Evolutionary conservation across 352 stramenopile genomes (phyloP).

Genomic region (Pythium scleroteichum): DNA sequence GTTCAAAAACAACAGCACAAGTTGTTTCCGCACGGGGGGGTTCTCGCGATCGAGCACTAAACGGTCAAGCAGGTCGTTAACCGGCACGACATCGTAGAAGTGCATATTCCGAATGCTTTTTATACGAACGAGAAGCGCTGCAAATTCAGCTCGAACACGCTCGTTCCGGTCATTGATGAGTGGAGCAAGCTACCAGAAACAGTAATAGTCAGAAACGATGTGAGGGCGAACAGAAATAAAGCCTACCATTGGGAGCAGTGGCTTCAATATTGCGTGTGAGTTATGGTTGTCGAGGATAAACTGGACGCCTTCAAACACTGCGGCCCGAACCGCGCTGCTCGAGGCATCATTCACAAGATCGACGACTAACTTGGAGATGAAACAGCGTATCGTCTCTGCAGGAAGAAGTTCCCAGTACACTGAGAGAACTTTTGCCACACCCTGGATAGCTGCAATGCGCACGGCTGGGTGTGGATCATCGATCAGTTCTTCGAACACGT

Average conservation of each 20-base stretch:
- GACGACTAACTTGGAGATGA: conserved; percentile 78
- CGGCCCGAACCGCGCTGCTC: conserved; percentile 73
- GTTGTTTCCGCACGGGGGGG: conserved; percentile 63
- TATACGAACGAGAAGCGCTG: conserved; percentile 74
- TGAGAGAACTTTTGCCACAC: conserved; percentile 78
- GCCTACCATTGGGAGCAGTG: conserved; percentile 77
- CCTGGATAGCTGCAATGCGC: conserved; percentile 78
- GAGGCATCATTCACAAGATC: conserved; percentile 82
- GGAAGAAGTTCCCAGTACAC: conserved; percentile 87
- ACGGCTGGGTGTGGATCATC: conserved; percentile 73
- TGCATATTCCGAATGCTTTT: conserved; percentile 88
- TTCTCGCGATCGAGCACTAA: conserved; percentile 68
- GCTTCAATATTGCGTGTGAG: conserved; percentile 82
- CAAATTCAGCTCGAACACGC: conserved; percentile 79
- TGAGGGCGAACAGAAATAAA: conserved; percentile 9
- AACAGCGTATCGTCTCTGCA: conserved; percentile 77
- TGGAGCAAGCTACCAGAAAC: conserved; percentile 52
- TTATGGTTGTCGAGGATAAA: conserved; percentile 89
- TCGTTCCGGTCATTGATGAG: conserved; percentile 86
- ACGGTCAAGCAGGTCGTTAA: conserved; percentile 75
- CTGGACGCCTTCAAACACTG: conserved; percentile 81
- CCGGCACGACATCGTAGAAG: conserved; percentile 85
- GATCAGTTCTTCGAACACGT: conserved; percentile 77
- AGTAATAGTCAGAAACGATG: no score
- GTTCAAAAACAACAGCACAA: conserved; percentile 83